Base-by-base conservation (phyloP, 2,329 filamentous ascomycete species). In the Penicillium janthinellum region DNA sequence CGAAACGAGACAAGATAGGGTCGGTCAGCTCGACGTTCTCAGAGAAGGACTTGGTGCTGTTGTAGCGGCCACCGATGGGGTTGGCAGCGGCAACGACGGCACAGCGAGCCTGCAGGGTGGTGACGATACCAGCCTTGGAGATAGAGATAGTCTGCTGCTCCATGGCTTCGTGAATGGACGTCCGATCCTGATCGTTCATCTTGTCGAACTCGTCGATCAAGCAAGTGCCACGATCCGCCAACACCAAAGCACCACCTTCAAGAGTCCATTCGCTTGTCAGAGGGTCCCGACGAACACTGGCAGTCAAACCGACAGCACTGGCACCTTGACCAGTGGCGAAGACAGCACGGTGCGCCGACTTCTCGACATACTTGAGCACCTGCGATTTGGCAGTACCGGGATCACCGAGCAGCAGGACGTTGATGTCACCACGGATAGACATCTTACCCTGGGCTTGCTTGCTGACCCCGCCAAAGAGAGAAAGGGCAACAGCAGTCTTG, bases 81-180 rank as follows among this genome's bases (percentile, higher is more conserved):
- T 99, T 99, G 69, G 95, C 95, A 1, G 95, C 95, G 15, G 95
- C 95, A 65, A 99, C 92, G 67, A 99, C 96, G 56, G 93, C 92
- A 75, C 95, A 99, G 41, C 95, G 90, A 45, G 95, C 95, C 76
- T 99, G 94, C 0, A 99, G 83, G 0, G 95, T 98, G 0, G 95
- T 99, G 45, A 99, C 95, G 62, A 99, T 99, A 78, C 95, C 95
- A 0, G 95, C 95, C 76, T 99, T 99, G 65, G 92, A 96, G 72
- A 99, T 99, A 62, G 94, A 98, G 67, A 99, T 99, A 1, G 95
- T 99, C 79, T 99, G 95, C 78, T 99, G 95, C 78, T 99, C 95
- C 95, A 99, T 99, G 61, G 95, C 95, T 82, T 99, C 95, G 84
- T 99, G 95, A 68, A 99, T 99, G 7, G 92, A 96, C 0, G 95